These are phyloP conservation scores for Symbiodinium pilosum DNA, from an alignment of 73 alveolate species.

Conservation along the genomic window DNA sequence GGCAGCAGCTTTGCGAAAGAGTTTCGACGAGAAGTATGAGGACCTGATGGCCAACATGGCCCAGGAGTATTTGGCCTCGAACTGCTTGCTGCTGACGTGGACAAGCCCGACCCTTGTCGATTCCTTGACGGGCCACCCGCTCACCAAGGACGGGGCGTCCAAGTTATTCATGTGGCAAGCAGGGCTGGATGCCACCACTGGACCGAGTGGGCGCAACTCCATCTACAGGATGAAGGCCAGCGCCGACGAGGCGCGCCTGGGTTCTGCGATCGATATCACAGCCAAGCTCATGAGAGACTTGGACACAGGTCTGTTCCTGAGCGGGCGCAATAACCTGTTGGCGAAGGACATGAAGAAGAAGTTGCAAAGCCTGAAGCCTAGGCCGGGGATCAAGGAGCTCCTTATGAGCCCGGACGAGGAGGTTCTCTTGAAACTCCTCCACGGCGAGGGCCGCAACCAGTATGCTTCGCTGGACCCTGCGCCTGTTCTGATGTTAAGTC, in stretches of 20 bases:
- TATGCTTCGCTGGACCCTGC: neutral
- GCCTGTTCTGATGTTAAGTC: no score
- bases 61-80: neutral
- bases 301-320: neutral
- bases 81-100: neutral
- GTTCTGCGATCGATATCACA: neutral
- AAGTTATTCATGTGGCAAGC: conserved; percentile 5
- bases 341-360: conserved; percentile 2
- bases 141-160: neutral
- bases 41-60: neutral
- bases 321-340: neutral
- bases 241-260: conserved; percentile 10
- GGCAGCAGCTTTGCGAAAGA: neutral
- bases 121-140: neutral
- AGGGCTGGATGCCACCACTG: conserved; percentile 2
- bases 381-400: neutral
- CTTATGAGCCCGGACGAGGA: conserved; percentile 7
- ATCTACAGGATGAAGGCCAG: conserved; percentile 7
- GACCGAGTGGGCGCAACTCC: neutral
- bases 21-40: neutral
- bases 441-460: neutral
- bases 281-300: neutral
- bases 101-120: neutral
- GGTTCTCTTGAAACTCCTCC: neutral
- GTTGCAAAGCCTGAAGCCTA: neutral